A percentile compares a stretch with the other conserved stretches of the same genome.
Conservation (phyloP, 2,329 filamentous ascomycete species). For the Fusarium cicatricum region DNA sequence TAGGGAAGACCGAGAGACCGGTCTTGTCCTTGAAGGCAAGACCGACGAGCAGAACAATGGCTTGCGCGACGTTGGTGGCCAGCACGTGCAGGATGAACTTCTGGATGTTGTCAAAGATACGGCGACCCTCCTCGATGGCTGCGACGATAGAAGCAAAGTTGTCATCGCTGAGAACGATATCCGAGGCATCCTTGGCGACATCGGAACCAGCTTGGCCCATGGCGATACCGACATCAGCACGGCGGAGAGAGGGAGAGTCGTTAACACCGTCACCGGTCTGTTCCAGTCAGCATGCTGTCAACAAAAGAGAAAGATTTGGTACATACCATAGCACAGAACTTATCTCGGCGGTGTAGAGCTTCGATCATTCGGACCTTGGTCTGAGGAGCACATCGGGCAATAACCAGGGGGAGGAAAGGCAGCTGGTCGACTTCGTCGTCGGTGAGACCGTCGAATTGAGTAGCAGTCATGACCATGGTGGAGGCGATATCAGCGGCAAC, state of each 20-base stretch:
- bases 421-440: slow-evolving; percentile 71
- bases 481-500: slow-evolving; percentile 62
- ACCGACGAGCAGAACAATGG: slow-evolving; percentile 73
- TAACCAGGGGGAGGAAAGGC: slow-evolving; percentile 71
- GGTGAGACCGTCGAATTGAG: slow-evolving; percentile 68
- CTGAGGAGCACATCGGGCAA: slow-evolving; percentile 73
- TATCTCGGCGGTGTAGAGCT: slow-evolving; percentile 70
- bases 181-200: slow-evolving; percentile 70
- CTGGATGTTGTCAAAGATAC: slow-evolving; percentile 79
- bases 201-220: slow-evolving; percentile 71
- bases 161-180: slow-evolving; percentile 76
- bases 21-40: slow-evolving; percentile 74
- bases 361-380: slow-evolving; percentile 81
- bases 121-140: slow-evolving; percentile 74
- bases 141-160: slow-evolving; percentile 78
- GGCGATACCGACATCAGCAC: slow-evolving; percentile 75
- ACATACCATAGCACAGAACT: slow-evolving; percentile 70
- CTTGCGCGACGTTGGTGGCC: slow-evolving; percentile 76
- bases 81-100: slow-evolving; percentile 77
- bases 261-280: slow-evolving; percentile 77
- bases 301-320: background rate
- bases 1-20: slow-evolving; percentile 74
- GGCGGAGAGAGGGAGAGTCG: slow-evolving; percentile 74
- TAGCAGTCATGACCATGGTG: slow-evolving; percentile 70
- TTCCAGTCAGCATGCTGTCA: slow-evolving; percentile 15